A percentile compares a stretch with the other conserved stretches of the same genome.
These are phyloP conservation scores for Chlorella sp. DNA, from an alignment of 139 green algal species.

Conservation along the genomic window DNA sequence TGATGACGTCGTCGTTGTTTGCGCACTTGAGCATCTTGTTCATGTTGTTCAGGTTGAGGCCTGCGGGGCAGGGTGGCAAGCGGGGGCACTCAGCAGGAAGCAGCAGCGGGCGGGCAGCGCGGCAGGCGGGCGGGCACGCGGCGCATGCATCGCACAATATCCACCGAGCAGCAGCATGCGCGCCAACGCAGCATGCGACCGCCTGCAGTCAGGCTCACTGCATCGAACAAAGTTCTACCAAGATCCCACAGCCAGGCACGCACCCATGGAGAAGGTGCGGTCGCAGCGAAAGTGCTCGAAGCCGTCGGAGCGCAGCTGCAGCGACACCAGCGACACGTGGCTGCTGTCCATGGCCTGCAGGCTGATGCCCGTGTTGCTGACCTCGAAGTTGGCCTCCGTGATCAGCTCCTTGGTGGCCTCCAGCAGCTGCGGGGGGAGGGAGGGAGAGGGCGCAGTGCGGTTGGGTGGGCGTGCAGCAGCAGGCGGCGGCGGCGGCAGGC, in stretches of 20 bases:
- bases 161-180: no score
- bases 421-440: slow-evolving; percentile 66
- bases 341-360: slow-evolving; percentile 94
- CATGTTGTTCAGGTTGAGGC: slow-evolving; percentile 92
- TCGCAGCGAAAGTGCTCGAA: slow-evolving; percentile 98
- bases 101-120: no score
- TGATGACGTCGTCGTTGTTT: slow-evolving; percentile 94
- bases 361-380: slow-evolving; percentile 75
- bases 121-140: neutral
- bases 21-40: slow-evolving; percentile 98
- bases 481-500: neutral
- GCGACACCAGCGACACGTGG: slow-evolving; percentile 91
- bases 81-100: no score
- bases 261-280: slow-evolving; percentile 79
- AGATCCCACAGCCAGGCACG: no score
- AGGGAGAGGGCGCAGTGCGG: neutral
- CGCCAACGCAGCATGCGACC: no score
- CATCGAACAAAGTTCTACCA: no score
- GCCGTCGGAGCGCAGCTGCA: slow-evolving; percentile 85
- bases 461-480: neutral
- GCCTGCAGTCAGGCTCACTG: no score
- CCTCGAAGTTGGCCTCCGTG: slow-evolving; percentile 96
- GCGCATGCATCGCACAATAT: no score
- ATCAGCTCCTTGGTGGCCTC: slow-evolving; percentile 97
- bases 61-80: no score